phyloP scores from a whole-genome alignment of 2,329 filamentous ascomycete genomes.

The Fusarium tanahbumbuense region DNA sequence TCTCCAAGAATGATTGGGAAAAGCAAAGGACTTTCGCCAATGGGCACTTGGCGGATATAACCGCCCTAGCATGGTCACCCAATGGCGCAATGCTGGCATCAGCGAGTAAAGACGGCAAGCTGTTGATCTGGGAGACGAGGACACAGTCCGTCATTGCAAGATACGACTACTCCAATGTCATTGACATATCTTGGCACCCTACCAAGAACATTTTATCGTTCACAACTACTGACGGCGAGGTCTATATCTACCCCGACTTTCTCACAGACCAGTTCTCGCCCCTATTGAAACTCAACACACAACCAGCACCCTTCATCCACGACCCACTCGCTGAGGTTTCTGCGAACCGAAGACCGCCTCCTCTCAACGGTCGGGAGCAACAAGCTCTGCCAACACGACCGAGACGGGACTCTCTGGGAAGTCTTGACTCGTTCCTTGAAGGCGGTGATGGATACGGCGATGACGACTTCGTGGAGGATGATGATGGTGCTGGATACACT shows the following conservation, averaged over 20 bases:
- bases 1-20: conserved; percentile 92
- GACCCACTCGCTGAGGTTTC: conserved; percentile 79
- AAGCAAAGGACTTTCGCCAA: conserved; percentile 82
- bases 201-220: conserved; percentile 89
- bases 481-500: conserved; percentile 92
- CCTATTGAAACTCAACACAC: conserved; percentile 68
- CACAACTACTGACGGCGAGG: conserved; percentile 90
- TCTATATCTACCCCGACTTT: conserved; percentile 87
- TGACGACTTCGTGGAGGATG: conserved; percentile 92
- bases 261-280: conserved; percentile 68
- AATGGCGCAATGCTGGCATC: conserved; percentile 89
- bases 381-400: conserved; percentile 60
- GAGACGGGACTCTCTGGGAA: conserved; percentile 75
- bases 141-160: conserved; percentile 84
- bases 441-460: conserved; percentile 66
- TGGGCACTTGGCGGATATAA: conserved; percentile 86
- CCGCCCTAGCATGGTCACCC: conserved; percentile 89
- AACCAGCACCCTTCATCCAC: conserved; percentile 87
- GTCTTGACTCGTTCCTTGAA: conserved; percentile 81
- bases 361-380: conserved; percentile 66
- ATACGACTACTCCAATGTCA: conserved; percentile 84
- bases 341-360: conserved; percentile 69
- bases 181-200: conserved; percentile 91
- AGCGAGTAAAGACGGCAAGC: conserved; percentile 73
- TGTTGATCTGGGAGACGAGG: conserved; percentile 89